Percentiles rank a stretch among this genome's conserved stretches.
phyloP scores from a whole-genome alignment of 345 rosid genomes.

The Capsella bursapastoris region DNA sequence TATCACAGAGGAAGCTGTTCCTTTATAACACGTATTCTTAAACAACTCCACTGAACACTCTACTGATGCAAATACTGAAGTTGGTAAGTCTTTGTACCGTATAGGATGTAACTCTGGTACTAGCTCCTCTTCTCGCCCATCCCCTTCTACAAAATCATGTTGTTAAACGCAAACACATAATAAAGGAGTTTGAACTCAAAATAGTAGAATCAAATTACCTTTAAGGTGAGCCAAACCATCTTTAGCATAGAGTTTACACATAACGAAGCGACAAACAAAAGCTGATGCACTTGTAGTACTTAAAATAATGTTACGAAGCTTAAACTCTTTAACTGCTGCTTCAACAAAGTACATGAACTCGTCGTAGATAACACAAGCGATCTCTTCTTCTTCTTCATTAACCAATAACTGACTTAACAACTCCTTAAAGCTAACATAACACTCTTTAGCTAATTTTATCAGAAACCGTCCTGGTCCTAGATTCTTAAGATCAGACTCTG shows the following conservation, averaged over 20 bases:
- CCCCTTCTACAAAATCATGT: neutral
- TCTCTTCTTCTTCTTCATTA: conserved; percentile 15
- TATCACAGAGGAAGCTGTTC: conserved; percentile 21
- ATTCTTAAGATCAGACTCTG: conserved; percentile 9
- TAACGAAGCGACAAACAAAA: conserved; percentile 13
- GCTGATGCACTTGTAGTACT: conserved; percentile 14
- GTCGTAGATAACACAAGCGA: conserved; percentile 49
- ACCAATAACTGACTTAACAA: neutral
- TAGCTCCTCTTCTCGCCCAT: neutral
- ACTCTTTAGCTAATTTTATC: neutral
- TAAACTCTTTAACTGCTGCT: conserved; percentile 11
- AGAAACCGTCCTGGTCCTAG: conserved; percentile 9
- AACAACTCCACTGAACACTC: conserved; percentile 1
- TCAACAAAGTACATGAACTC: conserved; percentile 36
- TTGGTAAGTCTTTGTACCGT: conserved; percentile 29
- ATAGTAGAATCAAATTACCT: neutral
- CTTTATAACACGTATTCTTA: conserved; percentile 11
- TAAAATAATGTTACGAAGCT: conserved; percentile 18
- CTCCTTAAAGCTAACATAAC: conserved; percentile 6
- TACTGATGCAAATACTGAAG: neutral
- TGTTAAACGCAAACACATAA: no score
- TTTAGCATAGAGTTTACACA: conserved; percentile 14
- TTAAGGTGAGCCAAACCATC: conserved; percentile 25
- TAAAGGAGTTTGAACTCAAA: no score
- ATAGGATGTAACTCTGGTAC: conserved; percentile 22